These are phyloP conservation scores for Colletotrichum karsti DNA, from an alignment of 2,329 filamentous ascomycete species.

Conservation along the genomic window DNA sequence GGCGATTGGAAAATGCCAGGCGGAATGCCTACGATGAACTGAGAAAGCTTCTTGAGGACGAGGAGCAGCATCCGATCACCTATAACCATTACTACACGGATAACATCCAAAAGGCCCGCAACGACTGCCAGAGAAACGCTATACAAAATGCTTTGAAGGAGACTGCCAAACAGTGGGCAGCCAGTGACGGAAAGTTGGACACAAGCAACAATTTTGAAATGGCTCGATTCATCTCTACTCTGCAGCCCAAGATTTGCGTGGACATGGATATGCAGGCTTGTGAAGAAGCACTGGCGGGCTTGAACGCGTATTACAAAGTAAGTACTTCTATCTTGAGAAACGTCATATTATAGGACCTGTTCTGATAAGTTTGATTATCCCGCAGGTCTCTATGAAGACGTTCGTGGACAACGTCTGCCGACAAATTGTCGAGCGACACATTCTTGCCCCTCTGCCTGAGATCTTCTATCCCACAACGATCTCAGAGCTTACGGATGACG, in stretches of 20 bases:
- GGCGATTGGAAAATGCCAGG: background rate
- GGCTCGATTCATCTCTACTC: background rate
- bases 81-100: conserved; percentile 59
- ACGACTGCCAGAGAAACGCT: background rate
- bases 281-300: conserved; percentile 27
- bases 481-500: background rate
- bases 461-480: conserved; percentile 1
- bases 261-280: conserved; percentile 32
- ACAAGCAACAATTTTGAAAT: accelerated
- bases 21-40: background rate
- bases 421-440: conserved; percentile 34
- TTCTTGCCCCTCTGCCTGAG: conserved; percentile 17
- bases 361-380: accelerated
- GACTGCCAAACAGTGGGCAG: background rate
- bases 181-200: background rate
- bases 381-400: conserved; percentile 28
- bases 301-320: conserved; percentile 36
- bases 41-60: background rate
- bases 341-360: background rate
- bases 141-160: background rate
- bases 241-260: background rate
- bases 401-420: conserved; percentile 35
- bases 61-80: conserved; percentile 56
- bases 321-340: accelerated
- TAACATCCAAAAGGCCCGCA: conserved; percentile 41